Percentiles rank a stretch among this genome's conserved stretches.
These are phyloP conservation scores for Hymenoscyphus infarciens DNA, from an alignment of 2,329 filamentous ascomycete species.

Conservation along the genomic window DNA sequence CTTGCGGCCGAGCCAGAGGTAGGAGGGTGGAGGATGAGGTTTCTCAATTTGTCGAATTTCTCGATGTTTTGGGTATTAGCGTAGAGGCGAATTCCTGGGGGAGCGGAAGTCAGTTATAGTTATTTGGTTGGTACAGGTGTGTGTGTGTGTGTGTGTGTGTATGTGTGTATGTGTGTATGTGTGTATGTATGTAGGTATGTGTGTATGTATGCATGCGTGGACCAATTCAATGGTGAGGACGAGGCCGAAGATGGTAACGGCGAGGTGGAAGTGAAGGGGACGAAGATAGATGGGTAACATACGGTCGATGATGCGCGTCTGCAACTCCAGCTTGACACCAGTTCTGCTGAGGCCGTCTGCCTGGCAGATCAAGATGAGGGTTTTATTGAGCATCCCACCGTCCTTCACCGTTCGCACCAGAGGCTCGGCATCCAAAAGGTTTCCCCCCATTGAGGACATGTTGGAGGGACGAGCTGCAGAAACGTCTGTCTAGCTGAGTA, in stretches of 20 bases:
- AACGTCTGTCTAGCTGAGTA: background rate
- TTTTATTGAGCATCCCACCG: conserved; percentile 31
- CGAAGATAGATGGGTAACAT: conserved; percentile 40
- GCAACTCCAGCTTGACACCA: conserved; percentile 81
- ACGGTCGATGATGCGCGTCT: conserved; percentile 76
- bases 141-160: too few relatives aligned
- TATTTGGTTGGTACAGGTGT: background rate
- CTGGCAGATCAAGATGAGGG: conserved; percentile 52
- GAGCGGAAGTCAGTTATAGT: conserved; percentile 6
- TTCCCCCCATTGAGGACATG: conserved; percentile 37
- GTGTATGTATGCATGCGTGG: too few relatives aligned
- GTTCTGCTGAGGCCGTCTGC: conserved; percentile 70
- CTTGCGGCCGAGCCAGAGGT: background rate
- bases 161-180: too few relatives aligned
- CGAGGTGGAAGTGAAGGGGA: conserved; percentile 14
- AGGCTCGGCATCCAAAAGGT: conserved; percentile 31
- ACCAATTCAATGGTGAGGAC: background rate
- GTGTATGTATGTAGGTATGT: too few relatives aligned
- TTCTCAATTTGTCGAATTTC: conserved; percentile 29
- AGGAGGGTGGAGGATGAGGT: conserved; percentile 28
- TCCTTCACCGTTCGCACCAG: conserved; percentile 28
- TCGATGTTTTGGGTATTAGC: conserved; percentile 22
- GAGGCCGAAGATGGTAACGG: conserved; percentile 3
- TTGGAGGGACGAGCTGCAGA: background rate
- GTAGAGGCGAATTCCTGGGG: conserved; percentile 26